These are phyloP conservation scores for Podospora comata DNA, from an alignment of 495 filamentous ascomycete genomes.

Conservation along the genomic window DNA sequence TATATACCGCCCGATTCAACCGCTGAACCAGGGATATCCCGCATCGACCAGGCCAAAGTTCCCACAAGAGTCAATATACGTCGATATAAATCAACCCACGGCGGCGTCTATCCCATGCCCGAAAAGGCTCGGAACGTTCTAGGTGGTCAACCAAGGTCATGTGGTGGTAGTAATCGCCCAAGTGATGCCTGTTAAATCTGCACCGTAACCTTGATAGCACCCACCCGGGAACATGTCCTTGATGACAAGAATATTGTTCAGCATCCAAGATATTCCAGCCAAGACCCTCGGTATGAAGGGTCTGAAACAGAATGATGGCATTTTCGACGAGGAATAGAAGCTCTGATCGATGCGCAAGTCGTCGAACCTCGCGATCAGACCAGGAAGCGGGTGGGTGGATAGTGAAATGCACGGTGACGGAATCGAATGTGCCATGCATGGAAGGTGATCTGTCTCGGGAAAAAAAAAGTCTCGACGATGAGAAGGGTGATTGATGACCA, in stretches of 20 bases:
- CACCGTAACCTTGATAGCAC: background rate
- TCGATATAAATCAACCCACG: background rate
- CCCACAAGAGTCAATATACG: background rate
- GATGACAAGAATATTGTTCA: background rate
- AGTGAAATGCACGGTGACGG: background rate
- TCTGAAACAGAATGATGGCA: constrained; percentile 19
- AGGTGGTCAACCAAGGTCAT: background rate
- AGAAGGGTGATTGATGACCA: too few species aligned
- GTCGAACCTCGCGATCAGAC: constrained; percentile 9
- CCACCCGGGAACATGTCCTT: background rate
- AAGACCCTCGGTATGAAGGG: constrained; percentile 9
- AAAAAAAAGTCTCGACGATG: background rate
- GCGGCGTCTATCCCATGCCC: background rate
- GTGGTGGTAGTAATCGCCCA: background rate
- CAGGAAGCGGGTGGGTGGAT: background rate
- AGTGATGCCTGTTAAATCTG: background rate
- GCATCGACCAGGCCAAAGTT: background rate
- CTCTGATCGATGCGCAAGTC: constrained; percentile 10
- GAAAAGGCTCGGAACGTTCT: background rate
- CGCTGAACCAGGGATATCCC: background rate
- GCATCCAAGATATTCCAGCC: background rate
- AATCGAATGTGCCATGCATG: background rate
- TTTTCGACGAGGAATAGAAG: constrained; percentile 2
- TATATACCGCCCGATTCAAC: background rate
- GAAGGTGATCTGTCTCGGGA: background rate